Evolutionary conservation across 768 basidiomycete genomes (phyloP).

Genomic region (Suillus subalutaceus): DNA sequence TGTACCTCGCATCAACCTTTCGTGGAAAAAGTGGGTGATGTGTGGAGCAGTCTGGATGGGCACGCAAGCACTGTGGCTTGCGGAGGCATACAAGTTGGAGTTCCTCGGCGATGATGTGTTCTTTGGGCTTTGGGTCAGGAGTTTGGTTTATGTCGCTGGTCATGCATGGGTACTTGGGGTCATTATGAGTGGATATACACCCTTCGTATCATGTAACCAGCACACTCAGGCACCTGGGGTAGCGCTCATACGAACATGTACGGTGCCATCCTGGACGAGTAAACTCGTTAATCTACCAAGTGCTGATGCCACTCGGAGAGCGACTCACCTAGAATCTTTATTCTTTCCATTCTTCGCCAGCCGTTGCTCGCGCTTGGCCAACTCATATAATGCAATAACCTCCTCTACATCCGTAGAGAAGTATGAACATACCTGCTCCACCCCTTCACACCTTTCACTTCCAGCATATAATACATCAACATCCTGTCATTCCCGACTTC

Average conservation of each 20-base stretch:
- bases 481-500: too few relatives aligned
- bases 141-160: constrained; percentile 71
- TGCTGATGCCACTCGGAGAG: neutral
- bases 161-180: constrained; percentile 81
- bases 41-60: constrained; percentile 69
- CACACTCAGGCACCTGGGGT: neutral
- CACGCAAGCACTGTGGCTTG: constrained; percentile 86
- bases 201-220: neutral
- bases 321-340: constrained; percentile 50
- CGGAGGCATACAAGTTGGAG: constrained; percentile 89
- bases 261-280: constrained; percentile 62
- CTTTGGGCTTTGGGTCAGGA: constrained; percentile 73
- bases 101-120: constrained; percentile 81
- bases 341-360: constrained; percentile 48
- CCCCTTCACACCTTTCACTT: constrained; percentile 62
- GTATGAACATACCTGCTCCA: constrained; percentile 68
- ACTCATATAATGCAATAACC: constrained; percentile 82
- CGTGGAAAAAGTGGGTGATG: constrained; percentile 41
- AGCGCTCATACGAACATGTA: constrained; percentile 72
- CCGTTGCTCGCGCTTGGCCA: constrained; percentile 81
- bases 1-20: constrained; percentile 64
- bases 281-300: constrained; percentile 12
- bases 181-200: constrained; percentile 55
- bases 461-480: too few relatives aligned
- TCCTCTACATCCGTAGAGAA: constrained; percentile 62